Evolutionary conservation across 371 early-diverging fungal genomes (phyloP), one percentile per base, ranked within the genome.

Genomic region (Rhizomucor miehei): DNA sequence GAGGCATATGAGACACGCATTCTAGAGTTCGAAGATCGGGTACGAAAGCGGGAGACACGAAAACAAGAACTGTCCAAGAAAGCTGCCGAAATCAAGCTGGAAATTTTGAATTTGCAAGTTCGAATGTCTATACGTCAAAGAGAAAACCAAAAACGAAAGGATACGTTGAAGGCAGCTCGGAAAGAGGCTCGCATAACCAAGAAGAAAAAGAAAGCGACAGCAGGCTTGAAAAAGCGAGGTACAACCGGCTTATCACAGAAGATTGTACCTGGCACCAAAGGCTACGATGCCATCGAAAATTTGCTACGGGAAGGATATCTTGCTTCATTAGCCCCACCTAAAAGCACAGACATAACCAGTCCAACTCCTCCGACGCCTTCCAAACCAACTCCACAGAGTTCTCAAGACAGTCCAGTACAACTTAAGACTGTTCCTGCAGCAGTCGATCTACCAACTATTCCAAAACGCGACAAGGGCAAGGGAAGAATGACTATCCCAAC

Each of bases 51-150:
- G 39, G 52, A 16, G 20, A 39, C 8, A 40, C 35, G 21, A 35
- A 41, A 24, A 52, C 41, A 29, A 40, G 24, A 24, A 59, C 51
- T 35, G 25, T 25, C 29, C 29, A 29, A 29, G 29, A 29, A 29
- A 29, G 3, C 29, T 29, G 29, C 29, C 2, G 39, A 25, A 20
- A 23, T 53, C 5, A 43, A 53, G 25, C 48, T 44, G 25, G 59
- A 59, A 35, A 12, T 59, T 4, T 49, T 59, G 19, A 46, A 52
- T 8, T 20, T 59, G 6, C 59, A 51, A 35, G 53, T 59, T 3
- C 40, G 25, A 8, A 40, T 38, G 19, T 59, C 59, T 10, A 48
- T 59, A 19, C 35, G 46, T 16, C 37, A 53, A 41, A 40, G 52
- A 51, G 40, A 51, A 51, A 29, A 5, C 29, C 3, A 29, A 8